These are phyloP conservation scores for Xylaria sp. DNA, from an alignment of 2,329 filamentous ascomycete genomes.

Conservation along the genomic window DNA sequence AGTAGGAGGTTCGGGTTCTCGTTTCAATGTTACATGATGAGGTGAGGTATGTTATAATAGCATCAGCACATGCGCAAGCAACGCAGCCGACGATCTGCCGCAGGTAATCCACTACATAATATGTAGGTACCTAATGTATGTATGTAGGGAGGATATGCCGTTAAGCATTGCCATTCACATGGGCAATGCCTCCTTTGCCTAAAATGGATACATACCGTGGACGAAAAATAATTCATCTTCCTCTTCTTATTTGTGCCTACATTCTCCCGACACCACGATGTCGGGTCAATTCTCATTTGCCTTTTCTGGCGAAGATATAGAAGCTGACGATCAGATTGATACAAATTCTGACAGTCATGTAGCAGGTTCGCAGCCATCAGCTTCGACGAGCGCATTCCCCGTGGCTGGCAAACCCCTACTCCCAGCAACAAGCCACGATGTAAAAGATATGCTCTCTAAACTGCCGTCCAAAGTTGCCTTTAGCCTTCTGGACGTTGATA, in stretches of 20 bases:
- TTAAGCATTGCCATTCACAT: not conserved
- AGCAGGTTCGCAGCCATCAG: constrained; percentile 42
- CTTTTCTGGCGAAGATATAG: constrained; percentile 73
- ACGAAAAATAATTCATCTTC: not conserved
- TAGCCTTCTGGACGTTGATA: constrained; percentile 66
- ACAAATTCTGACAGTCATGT: constrained; percentile 32
- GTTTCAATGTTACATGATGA: not conserved
- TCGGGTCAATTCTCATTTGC: constrained; percentile 65
- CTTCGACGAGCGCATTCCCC: constrained; percentile 64
- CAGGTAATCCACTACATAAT: not conserved
- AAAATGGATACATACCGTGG: no score
- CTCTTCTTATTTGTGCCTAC: not conserved
- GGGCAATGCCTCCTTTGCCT: no score
- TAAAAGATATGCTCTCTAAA: constrained; percentile 61
- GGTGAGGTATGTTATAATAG: no score
- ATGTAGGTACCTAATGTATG: no score
- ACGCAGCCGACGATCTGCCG: constrained; percentile 18
- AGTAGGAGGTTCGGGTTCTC: no score
- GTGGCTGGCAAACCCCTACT: constrained; percentile 70
- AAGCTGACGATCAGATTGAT: constrained; percentile 53
- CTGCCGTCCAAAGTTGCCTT: constrained; percentile 82
- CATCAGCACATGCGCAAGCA: constrained; percentile 3
- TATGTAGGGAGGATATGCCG: not conserved
- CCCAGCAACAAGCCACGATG: constrained; percentile 61
- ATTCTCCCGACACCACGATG: constrained; percentile 42